phyloP scores from a whole-genome alignment of 306 rosid genomes.

The Cajanus cajan region DNA sequence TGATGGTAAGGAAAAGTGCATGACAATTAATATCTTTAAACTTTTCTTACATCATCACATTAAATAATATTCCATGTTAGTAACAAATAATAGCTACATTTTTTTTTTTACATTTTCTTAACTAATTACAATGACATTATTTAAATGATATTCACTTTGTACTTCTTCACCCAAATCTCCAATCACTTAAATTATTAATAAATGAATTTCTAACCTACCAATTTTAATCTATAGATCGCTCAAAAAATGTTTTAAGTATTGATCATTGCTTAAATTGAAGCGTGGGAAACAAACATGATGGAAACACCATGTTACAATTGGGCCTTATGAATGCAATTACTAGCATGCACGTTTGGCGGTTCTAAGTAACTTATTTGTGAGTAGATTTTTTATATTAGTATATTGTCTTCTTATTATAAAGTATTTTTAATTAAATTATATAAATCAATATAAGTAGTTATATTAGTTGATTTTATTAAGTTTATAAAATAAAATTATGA shows the following conservation, averaged over 20 bases:
- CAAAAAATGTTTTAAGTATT: background rate
- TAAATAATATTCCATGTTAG: background rate
- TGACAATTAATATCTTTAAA: background rate
- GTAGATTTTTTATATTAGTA: background rate
- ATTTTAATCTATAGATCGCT: background rate
- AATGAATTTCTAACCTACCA: background rate
- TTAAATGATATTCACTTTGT: background rate
- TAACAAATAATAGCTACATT: too few species aligned
- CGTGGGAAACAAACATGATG: background rate
- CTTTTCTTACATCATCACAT: background rate
- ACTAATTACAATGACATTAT: background rate
- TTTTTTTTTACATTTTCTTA: background rate
- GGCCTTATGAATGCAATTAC: background rate
- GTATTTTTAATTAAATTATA: too few species aligned
- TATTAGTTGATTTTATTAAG: too few species aligned
- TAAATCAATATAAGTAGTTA: too few species aligned
- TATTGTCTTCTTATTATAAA: too few species aligned
- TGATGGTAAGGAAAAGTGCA: too few species aligned
- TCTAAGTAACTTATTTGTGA: background rate
- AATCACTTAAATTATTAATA: background rate
- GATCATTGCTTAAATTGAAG: background rate
- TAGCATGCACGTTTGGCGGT: background rate
- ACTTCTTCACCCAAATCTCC: background rate
- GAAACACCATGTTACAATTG: background rate
- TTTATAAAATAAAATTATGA: too few species aligned